phyloP scores from a whole-genome alignment of 441 rosid genomes.

The Syzygium syzygioides region DNA sequence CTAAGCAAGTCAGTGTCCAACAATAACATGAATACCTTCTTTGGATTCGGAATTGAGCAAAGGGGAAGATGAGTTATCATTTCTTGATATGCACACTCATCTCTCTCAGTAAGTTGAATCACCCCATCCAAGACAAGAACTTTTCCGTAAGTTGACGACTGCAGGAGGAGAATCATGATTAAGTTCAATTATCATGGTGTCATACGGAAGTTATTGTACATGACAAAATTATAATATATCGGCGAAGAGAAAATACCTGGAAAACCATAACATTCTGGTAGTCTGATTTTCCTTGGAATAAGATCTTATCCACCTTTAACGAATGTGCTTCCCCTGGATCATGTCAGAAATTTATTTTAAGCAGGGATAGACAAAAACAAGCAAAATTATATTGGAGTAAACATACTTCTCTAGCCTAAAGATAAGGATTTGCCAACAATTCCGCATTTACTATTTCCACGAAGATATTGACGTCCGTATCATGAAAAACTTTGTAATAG shows the following conservation, averaged over 20 bases:
- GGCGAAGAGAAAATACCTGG: constrained; percentile 45
- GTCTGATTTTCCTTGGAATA: constrained; percentile 92
- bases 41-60: constrained; percentile 81
- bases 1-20: not conserved
- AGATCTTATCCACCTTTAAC: constrained; percentile 79
- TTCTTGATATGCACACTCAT: constrained; percentile 97
- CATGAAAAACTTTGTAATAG: not conserved
- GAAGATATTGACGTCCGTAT: not conserved
- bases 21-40: constrained; percentile 40
- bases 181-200: not conserved
- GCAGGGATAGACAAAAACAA: not conserved
- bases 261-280: constrained; percentile 94
- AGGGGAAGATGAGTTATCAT: constrained; percentile 96
- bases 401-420: not conserved
- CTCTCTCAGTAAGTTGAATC: constrained; percentile 94
- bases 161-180: constrained; percentile 6
- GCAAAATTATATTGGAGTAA: not conserved
- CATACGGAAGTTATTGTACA: not conserved
- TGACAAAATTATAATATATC: not conserved
- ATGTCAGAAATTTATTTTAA: not conserved
- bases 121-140: constrained; percentile 92
- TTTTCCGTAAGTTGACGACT: constrained; percentile 95
- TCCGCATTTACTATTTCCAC: not conserved
- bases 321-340: constrained; percentile 95
- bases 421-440: not conserved